These are phyloP conservation scores for Phialemonium atrogriseum DNA, from an alignment of 2,329 filamentous ascomycete species.

Conservation along the genomic window DNA sequence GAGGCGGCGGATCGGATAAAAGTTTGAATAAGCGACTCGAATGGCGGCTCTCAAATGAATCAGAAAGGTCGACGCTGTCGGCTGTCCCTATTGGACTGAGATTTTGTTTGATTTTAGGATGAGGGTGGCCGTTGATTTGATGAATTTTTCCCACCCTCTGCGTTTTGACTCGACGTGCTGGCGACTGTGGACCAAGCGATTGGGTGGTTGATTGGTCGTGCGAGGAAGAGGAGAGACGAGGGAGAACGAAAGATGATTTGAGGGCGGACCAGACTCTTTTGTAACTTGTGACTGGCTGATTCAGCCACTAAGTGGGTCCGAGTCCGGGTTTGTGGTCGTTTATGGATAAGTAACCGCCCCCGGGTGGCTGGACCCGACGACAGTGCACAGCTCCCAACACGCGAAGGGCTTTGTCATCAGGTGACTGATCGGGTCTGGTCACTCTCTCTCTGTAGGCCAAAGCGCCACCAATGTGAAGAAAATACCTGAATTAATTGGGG, in stretches of 20 bases:
- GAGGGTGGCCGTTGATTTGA: conserved; percentile 22
- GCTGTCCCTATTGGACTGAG: conserved; percentile 18
- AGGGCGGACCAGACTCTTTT: conserved; percentile 35
- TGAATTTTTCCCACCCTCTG: conserved; percentile 11
- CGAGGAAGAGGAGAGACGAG: conserved; percentile 30
- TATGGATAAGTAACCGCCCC: not conserved
- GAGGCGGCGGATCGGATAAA: conserved; percentile 1
- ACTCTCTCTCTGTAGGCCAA: not conserved
- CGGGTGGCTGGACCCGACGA: not conserved
- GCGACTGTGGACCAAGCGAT: conserved; percentile 27
- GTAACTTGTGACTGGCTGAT: conserved; percentile 42
- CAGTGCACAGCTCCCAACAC: not conserved
- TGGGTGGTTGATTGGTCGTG: conserved; percentile 41
- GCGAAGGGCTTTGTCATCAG: not conserved
- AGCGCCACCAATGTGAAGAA: too few species aligned
- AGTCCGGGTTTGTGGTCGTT: not conserved
- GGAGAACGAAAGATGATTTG: conserved; percentile 45
- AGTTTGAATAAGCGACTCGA: conserved; percentile 9
- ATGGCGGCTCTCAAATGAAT: conserved; percentile 7
- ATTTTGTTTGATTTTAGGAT: conserved; percentile 10
- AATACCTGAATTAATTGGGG: too few species aligned
- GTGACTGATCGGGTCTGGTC: not conserved
- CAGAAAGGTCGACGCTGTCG: conserved; percentile 3
- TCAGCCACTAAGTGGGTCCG: conserved; percentile 30
- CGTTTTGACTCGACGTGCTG: conserved; percentile 1